phyloP scores from a whole-genome alignment of 805 yeast genomes.

The Nakazawaea ishiwadae region DNA sequence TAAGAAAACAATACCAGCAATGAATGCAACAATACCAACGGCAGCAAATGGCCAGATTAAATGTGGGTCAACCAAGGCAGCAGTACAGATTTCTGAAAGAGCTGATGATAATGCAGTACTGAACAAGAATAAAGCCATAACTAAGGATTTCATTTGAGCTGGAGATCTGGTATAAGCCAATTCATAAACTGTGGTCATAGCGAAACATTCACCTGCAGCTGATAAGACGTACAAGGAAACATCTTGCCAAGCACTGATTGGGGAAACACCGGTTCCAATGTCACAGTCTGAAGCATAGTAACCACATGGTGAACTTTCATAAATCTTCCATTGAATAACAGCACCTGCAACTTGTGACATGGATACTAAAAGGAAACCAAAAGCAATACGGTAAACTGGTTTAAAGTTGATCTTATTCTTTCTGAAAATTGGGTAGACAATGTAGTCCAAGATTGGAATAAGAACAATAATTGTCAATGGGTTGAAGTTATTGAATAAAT shows the following conservation, averaged over 20 bases:
- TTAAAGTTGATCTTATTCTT: slow-evolving; percentile 35
- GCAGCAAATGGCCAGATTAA: slow-evolving; percentile 39
- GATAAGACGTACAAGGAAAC: slow-evolving; percentile 25
- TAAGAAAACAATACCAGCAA: slow-evolving; percentile 26
- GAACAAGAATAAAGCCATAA: slow-evolving; percentile 30
- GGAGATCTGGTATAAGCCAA: slow-evolving; percentile 44
- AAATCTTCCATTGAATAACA: slow-evolving; percentile 42
- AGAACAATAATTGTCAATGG: slow-evolving; percentile 48
- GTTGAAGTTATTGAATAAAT: slow-evolving; percentile 49
- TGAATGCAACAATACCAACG: slow-evolving; percentile 31
- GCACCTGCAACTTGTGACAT: slow-evolving; percentile 46
- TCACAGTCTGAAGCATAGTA: slow-evolving; percentile 24
- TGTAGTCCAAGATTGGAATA: slow-evolving; percentile 45
- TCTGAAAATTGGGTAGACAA: slow-evolving; percentile 43
- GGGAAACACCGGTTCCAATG: slow-evolving; percentile 20
- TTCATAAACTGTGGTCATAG: slow-evolving; percentile 39
- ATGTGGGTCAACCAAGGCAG: slow-evolving; percentile 35
- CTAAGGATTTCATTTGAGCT: slow-evolving; percentile 40
- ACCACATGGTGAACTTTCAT: slow-evolving; percentile 49
- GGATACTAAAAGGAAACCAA: slow-evolving; percentile 45
- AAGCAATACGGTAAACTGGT: slow-evolving; percentile 38
- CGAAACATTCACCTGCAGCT: slow-evolving; percentile 45
- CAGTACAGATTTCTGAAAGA: slow-evolving; percentile 35
- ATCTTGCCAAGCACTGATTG: slow-evolving; percentile 23
- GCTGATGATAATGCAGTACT: slow-evolving; percentile 44